These are phyloP conservation scores for Phytomonas sp. DNA, from an alignment of 208 protist genomes.

Conservation along the genomic window DNA sequence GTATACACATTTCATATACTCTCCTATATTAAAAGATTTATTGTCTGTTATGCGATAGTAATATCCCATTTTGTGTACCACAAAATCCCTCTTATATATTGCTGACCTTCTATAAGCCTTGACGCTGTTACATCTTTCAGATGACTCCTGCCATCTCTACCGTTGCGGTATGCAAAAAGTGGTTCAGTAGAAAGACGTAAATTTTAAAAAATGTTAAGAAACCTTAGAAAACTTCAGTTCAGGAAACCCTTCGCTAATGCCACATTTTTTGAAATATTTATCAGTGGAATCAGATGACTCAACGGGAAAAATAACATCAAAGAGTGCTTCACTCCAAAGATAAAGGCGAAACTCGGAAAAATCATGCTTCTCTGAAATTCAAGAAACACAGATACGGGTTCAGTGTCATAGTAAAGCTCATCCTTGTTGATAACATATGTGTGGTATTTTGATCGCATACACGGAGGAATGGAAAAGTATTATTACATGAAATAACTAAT, in stretches of 20 bases:
- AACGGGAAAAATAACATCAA: slow-evolving; percentile 45
- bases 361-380: slow-evolving; percentile 71
- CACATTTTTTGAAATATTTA: slow-evolving; percentile 32
- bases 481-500: slow-evolving; percentile 30
- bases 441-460: slow-evolving; percentile 12
- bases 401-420: not conserved
- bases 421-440: not conserved
- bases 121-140: slow-evolving; percentile 29
- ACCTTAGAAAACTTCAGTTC: slow-evolving; percentile 47
- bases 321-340: slow-evolving; percentile 63
- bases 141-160: slow-evolving; percentile 42
- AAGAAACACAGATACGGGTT: slow-evolving; percentile 19
- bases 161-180: slow-evolving; percentile 71
- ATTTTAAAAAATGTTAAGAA: slow-evolving; percentile 61
- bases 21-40: slow-evolving; percentile 37
- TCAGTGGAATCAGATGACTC: slow-evolving; percentile 32
- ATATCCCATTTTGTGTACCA: slow-evolving; percentile 40
- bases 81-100: slow-evolving; percentile 17
- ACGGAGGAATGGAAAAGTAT: slow-evolving; percentile 29
- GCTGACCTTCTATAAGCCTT: not conserved
- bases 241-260: slow-evolving; percentile 63
- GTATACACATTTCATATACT: slow-evolving; percentile 42
- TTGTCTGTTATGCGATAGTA: slow-evolving; percentile 52
- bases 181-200: slow-evolving; percentile 61
- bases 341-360: slow-evolving; percentile 65